Percentiles rank a stretch among this genome's conserved stretches.
phyloP scores from a whole-genome alignment of 164 flowering plant species.

The Vitis labrusca region DNA sequence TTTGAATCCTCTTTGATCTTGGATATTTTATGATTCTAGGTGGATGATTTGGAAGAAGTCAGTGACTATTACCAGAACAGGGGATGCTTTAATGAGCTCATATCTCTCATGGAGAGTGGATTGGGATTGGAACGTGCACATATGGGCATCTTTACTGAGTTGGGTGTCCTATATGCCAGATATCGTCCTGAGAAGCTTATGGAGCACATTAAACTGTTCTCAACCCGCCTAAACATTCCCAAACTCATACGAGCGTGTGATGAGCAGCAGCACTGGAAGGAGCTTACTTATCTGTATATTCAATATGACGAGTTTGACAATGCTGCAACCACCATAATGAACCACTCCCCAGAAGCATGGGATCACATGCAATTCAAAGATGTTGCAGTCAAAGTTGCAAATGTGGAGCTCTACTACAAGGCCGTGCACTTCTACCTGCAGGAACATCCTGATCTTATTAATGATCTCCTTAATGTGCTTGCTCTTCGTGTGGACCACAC shows the following conservation, averaged over 20 bases:
- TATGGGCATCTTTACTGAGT: conserved; percentile 98
- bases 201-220: conserved; percentile 96
- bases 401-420: conserved; percentile 96
- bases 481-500: conserved; percentile 95
- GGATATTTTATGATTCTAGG: conserved; percentile 41
- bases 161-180: conserved; percentile 98
- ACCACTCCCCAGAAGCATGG: conserved; percentile 99
- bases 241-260: conserved; percentile 96
- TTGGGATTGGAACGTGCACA: conserved; percentile 98
- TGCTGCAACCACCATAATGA: conserved; percentile 98
- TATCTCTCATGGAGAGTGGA: conserved; percentile 98
- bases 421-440: conserved; percentile 97
- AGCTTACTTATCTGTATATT: conserved; percentile 87
- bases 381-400: conserved; percentile 91
- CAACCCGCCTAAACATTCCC: conserved; percentile 94
- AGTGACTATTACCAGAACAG: conserved; percentile 96
- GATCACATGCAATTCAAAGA: conserved; percentile 99
- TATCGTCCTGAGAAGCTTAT: conserved; percentile 96
- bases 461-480: conserved; percentile 92
- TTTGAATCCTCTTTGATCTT: background rate
- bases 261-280: conserved; percentile 99
- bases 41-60: conserved; percentile 98
- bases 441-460: conserved; percentile 96
- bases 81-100: conserved; percentile 92
- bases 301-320: conserved; percentile 99